phyloP scores from a whole-genome alignment of 228 moss, liverwort and hornwort genomes.

The Sphagnum fallax region DNA sequence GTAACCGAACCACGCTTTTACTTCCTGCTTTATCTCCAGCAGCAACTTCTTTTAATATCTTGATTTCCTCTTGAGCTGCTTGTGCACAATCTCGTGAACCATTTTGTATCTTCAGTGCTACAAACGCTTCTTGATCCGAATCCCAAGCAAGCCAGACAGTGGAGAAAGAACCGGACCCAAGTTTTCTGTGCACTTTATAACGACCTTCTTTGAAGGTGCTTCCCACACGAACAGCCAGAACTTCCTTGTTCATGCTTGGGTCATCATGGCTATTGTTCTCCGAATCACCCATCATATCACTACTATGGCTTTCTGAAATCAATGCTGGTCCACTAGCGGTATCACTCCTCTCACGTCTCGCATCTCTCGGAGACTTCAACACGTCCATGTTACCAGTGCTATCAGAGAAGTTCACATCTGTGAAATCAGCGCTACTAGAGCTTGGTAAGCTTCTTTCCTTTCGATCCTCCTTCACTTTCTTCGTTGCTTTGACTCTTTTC shows the following conservation, averaged over 20 bases:
- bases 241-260: slow-evolving; percentile 32
- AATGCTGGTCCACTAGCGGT: too few relatives aligned
- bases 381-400: too few relatives aligned
- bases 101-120: slow-evolving; percentile 83
- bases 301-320: slow-evolving; percentile 13
- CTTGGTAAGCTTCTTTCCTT: too few relatives aligned
- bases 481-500: too few relatives aligned
- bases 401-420: too few relatives aligned
- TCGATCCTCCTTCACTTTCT: too few relatives aligned
- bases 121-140: slow-evolving; percentile 27
- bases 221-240: slow-evolving; percentile 39
- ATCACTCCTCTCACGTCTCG: too few relatives aligned
- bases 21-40: slow-evolving; percentile 30
- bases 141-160: slow-evolving; percentile 78
- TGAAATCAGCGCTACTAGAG: too few relatives aligned
- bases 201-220: slow-evolving; percentile 46
- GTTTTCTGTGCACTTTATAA: slow-evolving; percentile 50
- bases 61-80: slow-evolving; percentile 70
- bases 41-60: slow-evolving; percentile 60
- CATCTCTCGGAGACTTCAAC: too few relatives aligned
- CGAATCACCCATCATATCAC: slow-evolving; percentile 36
- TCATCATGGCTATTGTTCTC: slow-evolving; percentile 30
- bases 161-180: slow-evolving; percentile 76
- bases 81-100: slow-evolving; percentile 65
- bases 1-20: slow-evolving; percentile 53